Percentiles rank a stretch among this genome's conserved stretches.
These are phyloP conservation scores for Colletotrichum sidae DNA, from an alignment of 2,329 filamentous ascomycete genomes.

Conservation along the genomic window DNA sequence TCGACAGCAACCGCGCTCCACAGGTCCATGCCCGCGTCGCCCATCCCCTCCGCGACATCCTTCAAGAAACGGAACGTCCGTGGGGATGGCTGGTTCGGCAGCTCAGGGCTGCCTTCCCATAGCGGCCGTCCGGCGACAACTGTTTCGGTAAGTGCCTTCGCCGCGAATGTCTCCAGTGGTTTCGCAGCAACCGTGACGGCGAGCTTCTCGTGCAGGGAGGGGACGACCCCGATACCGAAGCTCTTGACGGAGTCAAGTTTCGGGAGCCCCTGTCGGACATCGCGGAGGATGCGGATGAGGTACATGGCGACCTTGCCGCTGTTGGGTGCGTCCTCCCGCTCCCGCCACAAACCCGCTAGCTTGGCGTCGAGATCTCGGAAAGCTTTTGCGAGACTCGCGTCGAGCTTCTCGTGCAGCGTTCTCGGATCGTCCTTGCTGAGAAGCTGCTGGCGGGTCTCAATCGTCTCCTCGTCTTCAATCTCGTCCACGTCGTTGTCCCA, in stretches of 20 bases:
- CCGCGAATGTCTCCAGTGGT: constrained; percentile 61
- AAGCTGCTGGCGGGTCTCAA: constrained; percentile 73
- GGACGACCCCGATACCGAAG: constrained; percentile 72
- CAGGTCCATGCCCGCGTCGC: constrained; percentile 76
- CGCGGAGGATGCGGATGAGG: constrained; percentile 78
- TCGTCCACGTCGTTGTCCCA: constrained; percentile 83
- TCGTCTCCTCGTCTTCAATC: constrained; percentile 78
- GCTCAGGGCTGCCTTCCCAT: constrained; percentile 80
- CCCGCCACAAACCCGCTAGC: constrained; percentile 62
- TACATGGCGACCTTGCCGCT: constrained; percentile 70
- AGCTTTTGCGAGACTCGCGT: constrained; percentile 65
- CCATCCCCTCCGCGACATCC: constrained; percentile 75
- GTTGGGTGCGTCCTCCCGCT: constrained; percentile 57
- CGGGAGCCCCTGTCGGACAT: constrained; percentile 76
- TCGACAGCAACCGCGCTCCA: constrained; percentile 80
- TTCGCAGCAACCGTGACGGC: constrained; percentile 62
- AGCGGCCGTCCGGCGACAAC: constrained; percentile 72
- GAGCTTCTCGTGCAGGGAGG: constrained; percentile 72
- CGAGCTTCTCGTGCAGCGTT: constrained; percentile 69
- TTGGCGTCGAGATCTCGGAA: constrained; percentile 70
- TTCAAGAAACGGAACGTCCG: constrained; percentile 78
- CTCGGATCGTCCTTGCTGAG: constrained; percentile 80
- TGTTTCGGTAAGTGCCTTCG: constrained; percentile 55
- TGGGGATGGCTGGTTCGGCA: constrained; percentile 85
- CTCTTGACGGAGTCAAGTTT: constrained; percentile 58